Evolutionary conservation across 169 alveolate genomes (phyloP).

Genomic region (Blepharisma undulans): DNA sequence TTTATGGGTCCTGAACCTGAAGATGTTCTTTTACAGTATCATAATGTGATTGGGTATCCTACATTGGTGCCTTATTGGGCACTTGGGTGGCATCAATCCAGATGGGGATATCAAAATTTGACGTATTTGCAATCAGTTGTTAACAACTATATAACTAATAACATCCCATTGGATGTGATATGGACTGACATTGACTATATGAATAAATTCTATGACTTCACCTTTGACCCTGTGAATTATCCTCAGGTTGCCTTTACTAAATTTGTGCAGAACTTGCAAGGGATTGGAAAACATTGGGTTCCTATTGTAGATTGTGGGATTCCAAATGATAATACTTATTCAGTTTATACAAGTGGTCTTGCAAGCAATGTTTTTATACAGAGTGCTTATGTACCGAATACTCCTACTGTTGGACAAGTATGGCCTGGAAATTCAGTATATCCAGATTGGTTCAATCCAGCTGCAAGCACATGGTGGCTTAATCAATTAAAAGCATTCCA

Average conservation of each 20-base stretch:
- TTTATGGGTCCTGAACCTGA: background rate
- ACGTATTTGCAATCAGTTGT: slow-evolving; percentile 31
- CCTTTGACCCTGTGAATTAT: slow-evolving; percentile 47
- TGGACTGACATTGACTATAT: slow-evolving; percentile 90
- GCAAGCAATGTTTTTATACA: slow-evolving; percentile 62
- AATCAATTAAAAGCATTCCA: slow-evolving; percentile 43
- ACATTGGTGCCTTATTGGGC: slow-evolving; percentile 6
- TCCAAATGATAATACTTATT: slow-evolving; percentile 42
- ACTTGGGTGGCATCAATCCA: slow-evolving; percentile 38
- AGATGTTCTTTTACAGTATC: background rate
- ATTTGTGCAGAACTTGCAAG: background rate
- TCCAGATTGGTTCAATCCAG: slow-evolving; percentile 73
- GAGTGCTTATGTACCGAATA: slow-evolving; percentile 47
- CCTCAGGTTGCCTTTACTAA: slow-evolving; percentile 50
- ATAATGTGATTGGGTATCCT: slow-evolving; percentile 17
- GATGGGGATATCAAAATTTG: slow-evolving; percentile 77
- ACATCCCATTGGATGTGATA: slow-evolving; percentile 80
- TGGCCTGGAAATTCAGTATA: slow-evolving; percentile 88
- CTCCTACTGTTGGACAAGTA: slow-evolving; percentile 68
- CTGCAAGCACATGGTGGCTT: slow-evolving; percentile 52
- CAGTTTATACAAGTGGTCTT: slow-evolving; percentile 62
- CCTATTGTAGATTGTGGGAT: slow-evolving; percentile 89
- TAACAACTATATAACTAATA: slow-evolving; percentile 46
- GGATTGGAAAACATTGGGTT: slow-evolving; percentile 55
- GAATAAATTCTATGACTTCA: slow-evolving; percentile 72